A percentile compares a stretch with the other conserved stretches of the same genome.
Evolutionary conservation across 768 basidiomycete species (phyloP).

Genomic region (Naematelia encephala): DNA sequence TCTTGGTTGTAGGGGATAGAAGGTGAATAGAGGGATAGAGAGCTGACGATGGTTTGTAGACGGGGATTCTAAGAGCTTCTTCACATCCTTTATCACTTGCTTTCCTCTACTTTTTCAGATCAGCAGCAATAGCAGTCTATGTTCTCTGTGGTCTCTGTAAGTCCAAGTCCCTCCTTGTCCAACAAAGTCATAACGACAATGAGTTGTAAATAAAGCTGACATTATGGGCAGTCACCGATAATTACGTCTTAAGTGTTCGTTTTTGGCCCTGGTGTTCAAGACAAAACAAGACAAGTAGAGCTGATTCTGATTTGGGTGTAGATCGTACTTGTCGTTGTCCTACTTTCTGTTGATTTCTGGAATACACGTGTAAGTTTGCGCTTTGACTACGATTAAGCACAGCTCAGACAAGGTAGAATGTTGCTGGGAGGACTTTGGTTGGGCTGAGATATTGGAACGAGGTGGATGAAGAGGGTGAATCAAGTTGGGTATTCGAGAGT

Average conservation of each 20-base stretch:
- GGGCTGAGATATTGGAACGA: conserved; percentile 98
- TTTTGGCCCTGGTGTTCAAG: background rate
- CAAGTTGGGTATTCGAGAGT: conserved; percentile 97
- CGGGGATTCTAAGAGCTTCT: conserved; percentile 39
- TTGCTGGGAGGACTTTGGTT: conserved; percentile 86
- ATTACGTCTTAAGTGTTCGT: conserved; percentile 89
- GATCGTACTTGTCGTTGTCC: conserved; percentile 87
- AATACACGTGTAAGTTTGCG: conserved; percentile 70
- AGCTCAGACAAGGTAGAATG: conserved; percentile 63
- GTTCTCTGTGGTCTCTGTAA: conserved; percentile 73
- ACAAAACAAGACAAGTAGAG: background rate
- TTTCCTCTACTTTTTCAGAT: conserved; percentile 82
- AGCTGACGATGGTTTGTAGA: conserved; percentile 19
- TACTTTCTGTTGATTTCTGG: conserved; percentile 98
- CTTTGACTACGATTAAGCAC: background rate
- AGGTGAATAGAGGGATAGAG: background rate
- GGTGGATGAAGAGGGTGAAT: conserved; percentile 94
- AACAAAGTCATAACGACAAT: too few relatives aligned
- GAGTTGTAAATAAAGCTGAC: too few relatives aligned
- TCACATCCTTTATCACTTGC: conserved; percentile 68
- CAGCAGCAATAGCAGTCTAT: conserved; percentile 84
- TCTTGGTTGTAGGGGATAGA: background rate
- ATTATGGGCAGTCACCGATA: conserved; percentile 76
- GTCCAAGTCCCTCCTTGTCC: too few relatives aligned
- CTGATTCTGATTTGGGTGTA: conserved; percentile 37